These are phyloP conservation scores for Ogataea siamensis DNA, from an alignment of 805 yeast species.

Conservation along the genomic window DNA sequence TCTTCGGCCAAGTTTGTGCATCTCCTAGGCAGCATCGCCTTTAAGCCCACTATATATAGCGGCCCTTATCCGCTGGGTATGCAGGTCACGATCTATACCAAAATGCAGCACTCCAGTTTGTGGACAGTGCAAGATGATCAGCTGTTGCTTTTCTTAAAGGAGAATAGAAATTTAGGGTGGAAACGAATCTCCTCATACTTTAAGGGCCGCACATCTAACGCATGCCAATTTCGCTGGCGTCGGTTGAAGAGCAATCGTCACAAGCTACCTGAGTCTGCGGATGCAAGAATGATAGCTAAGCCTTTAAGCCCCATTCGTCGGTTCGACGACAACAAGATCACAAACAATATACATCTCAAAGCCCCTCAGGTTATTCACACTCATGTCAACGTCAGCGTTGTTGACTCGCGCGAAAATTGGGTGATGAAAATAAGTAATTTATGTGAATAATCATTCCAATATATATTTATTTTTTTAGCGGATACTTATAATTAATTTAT, in stretches of 20 bases:
- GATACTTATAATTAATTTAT: too few species aligned
- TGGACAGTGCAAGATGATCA: conserved; percentile 81
- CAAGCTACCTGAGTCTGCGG: conserved; percentile 16
- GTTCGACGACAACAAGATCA: conserved; percentile 31
- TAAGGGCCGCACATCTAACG: conserved; percentile 78
- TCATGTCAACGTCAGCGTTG: conserved; percentile 36
- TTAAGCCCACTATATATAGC: neutral
- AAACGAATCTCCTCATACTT: conserved; percentile 79
- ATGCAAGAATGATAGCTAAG: neutral
- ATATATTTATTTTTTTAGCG: neutral
- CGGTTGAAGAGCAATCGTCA: conserved; percentile 50
- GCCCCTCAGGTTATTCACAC: conserved; percentile 63
- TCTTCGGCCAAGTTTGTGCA: neutral
- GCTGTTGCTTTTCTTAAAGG: conserved; percentile 70
- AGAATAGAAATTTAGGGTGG: conserved; percentile 83
- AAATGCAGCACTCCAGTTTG: conserved; percentile 29
- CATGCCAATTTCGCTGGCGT: conserved; percentile 89
- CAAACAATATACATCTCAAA: too few species aligned
- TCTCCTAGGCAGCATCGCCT: neutral
- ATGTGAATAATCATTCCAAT: neutral
- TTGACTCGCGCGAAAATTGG: conserved; percentile 1
- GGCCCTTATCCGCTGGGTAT: neutral
- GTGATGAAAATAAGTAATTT: conserved; percentile 3
- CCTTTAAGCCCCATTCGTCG: conserved; percentile 9
- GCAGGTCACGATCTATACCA: neutral